These are phyloP conservation scores for Groenewaldozyma auringiensis DNA, from an alignment of 1,139 yeast genomes.

Conservation along the genomic window DNA sequence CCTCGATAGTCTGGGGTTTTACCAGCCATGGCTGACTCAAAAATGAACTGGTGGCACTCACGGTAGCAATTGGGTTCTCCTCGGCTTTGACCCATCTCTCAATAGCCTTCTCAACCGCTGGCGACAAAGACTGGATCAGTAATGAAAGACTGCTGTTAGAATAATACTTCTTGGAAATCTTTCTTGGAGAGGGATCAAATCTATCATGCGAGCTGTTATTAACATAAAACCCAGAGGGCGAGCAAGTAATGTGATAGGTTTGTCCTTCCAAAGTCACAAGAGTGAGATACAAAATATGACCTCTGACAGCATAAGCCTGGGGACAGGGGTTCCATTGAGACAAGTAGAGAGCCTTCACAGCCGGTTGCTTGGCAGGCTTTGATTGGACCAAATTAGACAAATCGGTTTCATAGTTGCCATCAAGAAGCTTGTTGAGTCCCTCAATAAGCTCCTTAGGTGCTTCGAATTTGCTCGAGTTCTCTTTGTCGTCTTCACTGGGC, in stretches of 20 bases:
- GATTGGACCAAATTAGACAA: background rate
- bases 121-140: conserved; percentile 49
- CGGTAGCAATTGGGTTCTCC: conserved; percentile 45
- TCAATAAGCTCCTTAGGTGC: conserved; percentile 17
- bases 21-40: conserved; percentile 75
- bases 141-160: conserved; percentile 43
- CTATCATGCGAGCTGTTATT: conserved; percentile 57
- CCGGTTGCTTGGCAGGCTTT: conserved; percentile 15
- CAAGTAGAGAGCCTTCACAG: conserved; percentile 48
- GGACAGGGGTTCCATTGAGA: conserved; percentile 92
- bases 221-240: conserved; percentile 69
- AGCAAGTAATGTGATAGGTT: conserved; percentile 67
- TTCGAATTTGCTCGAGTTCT: conserved; percentile 12
- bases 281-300: conserved; percentile 73
- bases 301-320: conserved; percentile 50
- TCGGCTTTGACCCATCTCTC: conserved; percentile 34
- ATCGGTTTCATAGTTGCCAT: conserved; percentile 6
- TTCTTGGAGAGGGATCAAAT: conserved; percentile 56
- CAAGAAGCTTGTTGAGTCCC: background rate
- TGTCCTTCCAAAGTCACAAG: conserved; percentile 77
- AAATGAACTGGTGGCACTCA: conserved; percentile 54
- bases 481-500: conserved; percentile 13
- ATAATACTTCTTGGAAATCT: conserved; percentile 34
- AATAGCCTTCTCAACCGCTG: conserved; percentile 40
- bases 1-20: conserved; percentile 19